Evolutionary conservation across 73 alveolate genomes (phyloP), one percentile per base, ranked within the genome.

Genomic region (Paramecium caudatum): DNA sequence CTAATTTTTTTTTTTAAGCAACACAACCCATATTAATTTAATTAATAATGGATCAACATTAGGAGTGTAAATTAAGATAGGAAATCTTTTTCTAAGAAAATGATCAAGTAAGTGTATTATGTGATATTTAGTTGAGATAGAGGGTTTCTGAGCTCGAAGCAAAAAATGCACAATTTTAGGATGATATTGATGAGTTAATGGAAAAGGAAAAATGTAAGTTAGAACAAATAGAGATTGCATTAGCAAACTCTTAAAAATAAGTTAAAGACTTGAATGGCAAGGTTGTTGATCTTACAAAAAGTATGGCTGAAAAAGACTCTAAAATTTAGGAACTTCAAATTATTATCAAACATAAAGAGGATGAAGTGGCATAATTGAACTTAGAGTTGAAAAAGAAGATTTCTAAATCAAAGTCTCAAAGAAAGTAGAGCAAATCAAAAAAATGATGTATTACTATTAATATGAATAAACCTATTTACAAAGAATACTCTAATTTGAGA

Each of bases 11-110:
- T 23, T 65, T 65, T 5, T 30, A 30, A 6, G 55, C 83, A 4
- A 13, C 47, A 65, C 83, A 65, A 30, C 83, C 83, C 83, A 65
- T 65, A 32, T 0, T 65, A 25, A 65, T 13, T 33, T 10, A 62
- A 65, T 3, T 65, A 55, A 10, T 55, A 19, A 55, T 19, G 46
- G 80, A 55, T 55, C 46, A 37, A 27, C 80, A 23, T 21, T 23
- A 55, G n/a, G 12, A 49, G 30, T 55, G 46, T 2, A 55, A 55
- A 55, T 55, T 27, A 12, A 23, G 23, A 3, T 21, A 23, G n/a
- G 80, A 55, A 55, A 55, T 23, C 45, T 55, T 21, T 9, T 55
- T 10, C 5, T 55, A 55, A 55, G 80, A 55, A 21, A 23, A 55
- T 8, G 41, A 55, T 55, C 25, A 55, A 9, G 74, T 50, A n/a